phyloP scores from a whole-genome alignment of 495 filamentous ascomycete species.

The Talaromyces liani region DNA sequence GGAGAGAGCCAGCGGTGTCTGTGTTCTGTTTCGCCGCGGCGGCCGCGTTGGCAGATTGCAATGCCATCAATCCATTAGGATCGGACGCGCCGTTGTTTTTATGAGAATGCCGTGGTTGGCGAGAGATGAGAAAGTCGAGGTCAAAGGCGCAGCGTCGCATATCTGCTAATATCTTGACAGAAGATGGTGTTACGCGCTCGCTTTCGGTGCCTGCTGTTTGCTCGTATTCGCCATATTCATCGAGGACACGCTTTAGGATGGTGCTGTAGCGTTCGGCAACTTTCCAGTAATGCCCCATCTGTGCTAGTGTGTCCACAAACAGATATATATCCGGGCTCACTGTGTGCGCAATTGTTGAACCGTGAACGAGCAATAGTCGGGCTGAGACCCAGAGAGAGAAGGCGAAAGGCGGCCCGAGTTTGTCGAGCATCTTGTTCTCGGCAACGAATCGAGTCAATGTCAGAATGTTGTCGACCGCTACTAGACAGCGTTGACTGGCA shows the following conservation, averaged over 20 bases:
- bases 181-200: constrained; percentile 69
- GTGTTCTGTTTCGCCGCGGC: not conserved
- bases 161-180: constrained; percentile 78
- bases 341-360: constrained; percentile 75
- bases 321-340: constrained; percentile 69
- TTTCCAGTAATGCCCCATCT: constrained; percentile 76
- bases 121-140: constrained; percentile 78
- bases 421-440: constrained; percentile 61
- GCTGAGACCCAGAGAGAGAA: constrained; percentile 93
- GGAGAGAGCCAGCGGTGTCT: constrained; percentile 10
- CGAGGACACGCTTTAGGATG: constrained; percentile 74
- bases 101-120: constrained; percentile 51
- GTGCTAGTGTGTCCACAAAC: constrained; percentile 70
- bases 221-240: constrained; percentile 75
- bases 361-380: constrained; percentile 75
- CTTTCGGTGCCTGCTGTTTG: constrained; percentile 45
- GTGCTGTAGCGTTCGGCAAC: constrained; percentile 74
- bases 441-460: constrained; percentile 68
- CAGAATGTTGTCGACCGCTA: constrained; percentile 76
- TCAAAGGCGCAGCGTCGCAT: constrained; percentile 82
- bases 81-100: not conserved
- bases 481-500: constrained; percentile 71
- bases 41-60: not conserved
- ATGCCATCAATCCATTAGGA: not conserved
- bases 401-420: constrained; percentile 80